Percentiles rank a stretch among this genome's conserved stretches.
Evolutionary conservation across 2,329 filamentous ascomycete genomes (phyloP).

Genomic region (Neopestalotiopsis sp.): DNA sequence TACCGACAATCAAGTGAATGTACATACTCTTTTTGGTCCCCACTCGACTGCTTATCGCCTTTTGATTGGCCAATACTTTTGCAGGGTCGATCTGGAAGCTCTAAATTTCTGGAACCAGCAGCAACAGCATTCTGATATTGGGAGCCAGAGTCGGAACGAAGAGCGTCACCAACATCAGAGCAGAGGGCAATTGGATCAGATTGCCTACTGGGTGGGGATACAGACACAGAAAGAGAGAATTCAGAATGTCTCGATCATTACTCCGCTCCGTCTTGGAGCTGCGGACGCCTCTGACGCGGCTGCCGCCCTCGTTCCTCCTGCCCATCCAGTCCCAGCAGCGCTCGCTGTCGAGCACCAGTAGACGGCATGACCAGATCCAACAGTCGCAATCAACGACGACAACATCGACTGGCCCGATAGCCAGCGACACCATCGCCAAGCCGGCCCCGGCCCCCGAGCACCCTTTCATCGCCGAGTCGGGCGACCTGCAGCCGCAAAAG

Average conservation of each 20-base stretch:
- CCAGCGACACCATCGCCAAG: slow-evolving; percentile 17
- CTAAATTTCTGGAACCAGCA: slow-evolving; percentile 13
- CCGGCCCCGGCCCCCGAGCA: slow-evolving; percentile 25
- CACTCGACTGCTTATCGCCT: background rate
- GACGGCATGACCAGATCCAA: slow-evolving; percentile 26
- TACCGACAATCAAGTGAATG: no score
- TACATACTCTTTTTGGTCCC: background rate
- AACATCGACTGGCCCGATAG: slow-evolving; percentile 11
- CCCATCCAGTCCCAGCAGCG: slow-evolving; percentile 50
- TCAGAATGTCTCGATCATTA: slow-evolving; percentile 62
- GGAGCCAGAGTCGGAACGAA: background rate
- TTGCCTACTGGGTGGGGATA: background rate
- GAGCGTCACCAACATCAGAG: background rate
- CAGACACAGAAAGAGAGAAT: background rate
- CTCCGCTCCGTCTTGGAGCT: slow-evolving; percentile 69
- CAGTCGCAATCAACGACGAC: background rate
- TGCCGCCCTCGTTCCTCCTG: slow-evolving; percentile 58
- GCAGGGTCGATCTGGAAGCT: slow-evolving; percentile 8
- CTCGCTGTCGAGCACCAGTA: slow-evolving; percentile 41
- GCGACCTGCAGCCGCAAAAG: slow-evolving; percentile 24
- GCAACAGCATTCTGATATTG: background rate
- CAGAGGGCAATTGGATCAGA: background rate
- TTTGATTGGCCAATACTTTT: slow-evolving; percentile 10
- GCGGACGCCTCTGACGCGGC: slow-evolving; percentile 48
- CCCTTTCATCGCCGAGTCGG: slow-evolving; percentile 18